These are phyloP conservation scores for Solanum bukasovii DNA, from an alignment of 257 asterid genomes.

Conservation along the genomic window DNA sequence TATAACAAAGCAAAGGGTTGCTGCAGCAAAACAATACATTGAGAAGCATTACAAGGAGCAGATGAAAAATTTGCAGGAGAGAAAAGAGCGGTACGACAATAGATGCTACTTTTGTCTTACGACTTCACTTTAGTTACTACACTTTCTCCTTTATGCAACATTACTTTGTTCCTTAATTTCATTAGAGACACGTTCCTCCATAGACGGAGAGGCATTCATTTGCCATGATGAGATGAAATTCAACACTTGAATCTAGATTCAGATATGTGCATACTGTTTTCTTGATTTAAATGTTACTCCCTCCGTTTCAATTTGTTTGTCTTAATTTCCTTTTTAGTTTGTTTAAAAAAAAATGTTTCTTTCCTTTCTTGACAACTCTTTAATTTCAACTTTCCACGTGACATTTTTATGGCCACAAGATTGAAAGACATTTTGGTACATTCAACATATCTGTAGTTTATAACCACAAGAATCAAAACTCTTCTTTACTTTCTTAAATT, in stretches of 20 bases:
- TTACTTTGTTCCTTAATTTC: neutral
- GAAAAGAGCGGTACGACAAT: slow-evolving; percentile 70
- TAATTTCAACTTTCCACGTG: neutral
- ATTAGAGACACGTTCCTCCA: neutral
- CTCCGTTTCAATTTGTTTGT: neutral
- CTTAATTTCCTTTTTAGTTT: neutral
- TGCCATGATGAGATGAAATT: neutral
- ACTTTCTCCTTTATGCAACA: neutral
- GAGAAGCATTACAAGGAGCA: slow-evolving; percentile 96
- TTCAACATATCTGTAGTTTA: neutral
- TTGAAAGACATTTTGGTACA: neutral
- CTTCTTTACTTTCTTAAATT: neutral
- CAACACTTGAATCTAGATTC: neutral
- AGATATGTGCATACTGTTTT: neutral
- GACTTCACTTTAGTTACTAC: neutral
- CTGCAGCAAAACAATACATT: slow-evolving; percentile 95
- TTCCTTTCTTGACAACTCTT: neutral
- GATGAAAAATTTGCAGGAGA: slow-evolving; percentile 87
- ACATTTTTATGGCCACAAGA: neutral
- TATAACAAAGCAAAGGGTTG: slow-evolving; percentile 83
- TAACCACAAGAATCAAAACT: neutral
- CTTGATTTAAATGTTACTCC: neutral
- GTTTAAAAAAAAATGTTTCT: neutral
- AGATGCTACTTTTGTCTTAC: neutral
- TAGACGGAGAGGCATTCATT: neutral